phyloP scores from a whole-genome alignment of 108 stramenopile species.

The Schizochytrium sp. region DNA sequence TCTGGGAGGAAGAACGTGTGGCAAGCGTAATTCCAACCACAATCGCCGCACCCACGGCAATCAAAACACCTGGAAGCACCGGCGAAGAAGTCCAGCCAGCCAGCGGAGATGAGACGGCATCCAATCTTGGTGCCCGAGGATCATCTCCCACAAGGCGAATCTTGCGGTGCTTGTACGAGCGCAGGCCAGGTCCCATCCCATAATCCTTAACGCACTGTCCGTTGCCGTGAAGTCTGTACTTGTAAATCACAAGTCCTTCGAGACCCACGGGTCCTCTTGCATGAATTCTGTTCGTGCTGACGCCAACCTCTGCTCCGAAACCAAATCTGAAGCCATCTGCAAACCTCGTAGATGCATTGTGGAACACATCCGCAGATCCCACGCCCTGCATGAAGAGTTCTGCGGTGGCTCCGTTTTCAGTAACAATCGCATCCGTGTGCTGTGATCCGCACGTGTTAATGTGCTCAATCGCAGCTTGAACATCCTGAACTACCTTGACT shows the following conservation, averaged over 20 bases:
- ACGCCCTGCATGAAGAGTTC: slow-evolving; percentile 89
- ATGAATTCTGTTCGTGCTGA: slow-evolving; percentile 95
- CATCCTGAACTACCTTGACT: slow-evolving; percentile 89
- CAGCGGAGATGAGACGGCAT: background rate
- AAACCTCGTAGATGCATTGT: slow-evolving; percentile 96
- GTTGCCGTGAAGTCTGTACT: slow-evolving; percentile 73
- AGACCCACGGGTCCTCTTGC: slow-evolving; percentile 97
- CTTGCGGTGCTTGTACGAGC: slow-evolving; percentile 46
- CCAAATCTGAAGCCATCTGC: slow-evolving; percentile 98
- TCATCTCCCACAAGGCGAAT: background rate
- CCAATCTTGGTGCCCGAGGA: slow-evolving; percentile 39
- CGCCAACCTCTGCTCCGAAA: slow-evolving; percentile 96
- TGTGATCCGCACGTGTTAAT: slow-evolving; percentile 91
- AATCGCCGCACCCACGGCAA: background rate
- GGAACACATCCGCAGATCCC: slow-evolving; percentile 96
- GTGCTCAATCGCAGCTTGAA: slow-evolving; percentile 92
- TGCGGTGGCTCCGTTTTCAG: slow-evolving; percentile 78
- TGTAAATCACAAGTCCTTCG: slow-evolving; percentile 93
- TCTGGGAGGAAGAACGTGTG: background rate
- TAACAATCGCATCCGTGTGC: slow-evolving; percentile 95
- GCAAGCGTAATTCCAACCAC: background rate
- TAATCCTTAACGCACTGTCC: slow-evolving; percentile 45
- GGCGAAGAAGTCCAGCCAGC: background rate
- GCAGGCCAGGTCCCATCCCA: slow-evolving; percentile 16
- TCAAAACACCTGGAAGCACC: background rate